Evolutionary conservation across 2,329 filamentous ascomycete genomes (phyloP).

Genomic region (Fusarium poae): DNA sequence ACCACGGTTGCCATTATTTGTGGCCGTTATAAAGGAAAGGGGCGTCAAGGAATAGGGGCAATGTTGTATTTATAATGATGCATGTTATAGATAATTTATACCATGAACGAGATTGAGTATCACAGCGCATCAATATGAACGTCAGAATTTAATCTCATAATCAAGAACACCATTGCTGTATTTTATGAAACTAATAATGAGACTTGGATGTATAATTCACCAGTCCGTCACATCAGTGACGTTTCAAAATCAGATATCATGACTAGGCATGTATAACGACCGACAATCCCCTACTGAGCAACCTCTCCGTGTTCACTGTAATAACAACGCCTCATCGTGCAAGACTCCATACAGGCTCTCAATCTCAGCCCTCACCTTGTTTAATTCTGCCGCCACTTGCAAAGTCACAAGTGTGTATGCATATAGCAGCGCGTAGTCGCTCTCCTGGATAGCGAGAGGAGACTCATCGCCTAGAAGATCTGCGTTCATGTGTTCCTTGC

Average conservation of each 20-base stretch:
- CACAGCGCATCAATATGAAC: background rate
- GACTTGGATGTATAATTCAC: background rate
- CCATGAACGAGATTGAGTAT: background rate
- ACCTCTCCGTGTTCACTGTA: conserved; percentile 59
- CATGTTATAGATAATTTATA: conserved; percentile 24
- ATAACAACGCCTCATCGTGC: conserved; percentile 68
- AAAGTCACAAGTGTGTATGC: conserved; percentile 83
- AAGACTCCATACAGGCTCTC: conserved; percentile 74
- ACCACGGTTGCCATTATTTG: background rate
- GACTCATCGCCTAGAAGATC: conserved; percentile 44
- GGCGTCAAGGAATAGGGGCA: conserved; percentile 16
- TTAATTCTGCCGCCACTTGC: conserved; percentile 74
- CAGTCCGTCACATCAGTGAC: background rate
- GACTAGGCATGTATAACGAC: conserved; percentile 19
- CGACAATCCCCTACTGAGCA: conserved; percentile 1
- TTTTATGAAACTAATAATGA: background rate
- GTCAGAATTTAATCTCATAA: background rate
- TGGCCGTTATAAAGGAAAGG: conserved; percentile 2
- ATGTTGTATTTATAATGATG: conserved; percentile 30
- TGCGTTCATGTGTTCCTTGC: conserved; percentile 71
- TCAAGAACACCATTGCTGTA: conserved; percentile 2
- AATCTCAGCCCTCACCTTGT: conserved; percentile 70
- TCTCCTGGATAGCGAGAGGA: conserved; percentile 68
- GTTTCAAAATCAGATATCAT: background rate
- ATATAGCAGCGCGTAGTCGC: conserved; percentile 92